Evolutionary conservation across 2,329 filamentous ascomycete species (phyloP), one percentile per base, ranked within the genome.

Genomic region (Tolypocladium paradoxum): DNA sequence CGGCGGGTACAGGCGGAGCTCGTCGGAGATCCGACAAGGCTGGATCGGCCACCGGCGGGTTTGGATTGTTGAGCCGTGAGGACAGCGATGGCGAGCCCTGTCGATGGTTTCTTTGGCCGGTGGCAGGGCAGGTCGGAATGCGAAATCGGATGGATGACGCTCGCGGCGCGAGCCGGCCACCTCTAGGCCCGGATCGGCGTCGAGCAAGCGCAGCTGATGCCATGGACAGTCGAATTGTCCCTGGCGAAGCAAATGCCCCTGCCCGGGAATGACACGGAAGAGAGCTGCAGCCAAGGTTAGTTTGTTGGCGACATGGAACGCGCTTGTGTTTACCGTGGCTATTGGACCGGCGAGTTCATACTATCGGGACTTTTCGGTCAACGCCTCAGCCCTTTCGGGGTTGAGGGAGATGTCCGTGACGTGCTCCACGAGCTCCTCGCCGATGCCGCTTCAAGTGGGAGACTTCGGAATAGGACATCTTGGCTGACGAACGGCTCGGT

Each of bases 21-120:
- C n/a, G 34, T 52, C 50, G 50, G 50, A 52, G 45, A n/a, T 52
- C 50, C 33, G 50, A 52, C 35, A 22, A 31, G 33, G 34, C 34
- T 38, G 46, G 20, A 24, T 52, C 50, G 53, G 49, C 38, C 38
- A 48, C 45, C 46, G 37, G 37, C 53, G 50, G 43, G 27, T 31
- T 47, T 20, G 43, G 27, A 27, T 46, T 46, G 6, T 3, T 20
- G 27, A 46, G 43, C 27, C 43, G 24, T 4, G 40, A 29, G 18
- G n/a, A 20, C 8, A 18, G 43, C 27, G 18, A 47, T 46, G 27
- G 31, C 43, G 27, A 29, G 27, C 24, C 14, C 3, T 45, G 9
- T 7, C 18, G 40, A 16, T 45, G 8, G 16, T 18, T 29, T 45
- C 1, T 6, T 46, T n/a, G 43, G 3, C 24, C 27, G 6, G 2